Base-by-base conservation (phyloP, 306 rosid genomes). In the Quercus dentata region DNA sequence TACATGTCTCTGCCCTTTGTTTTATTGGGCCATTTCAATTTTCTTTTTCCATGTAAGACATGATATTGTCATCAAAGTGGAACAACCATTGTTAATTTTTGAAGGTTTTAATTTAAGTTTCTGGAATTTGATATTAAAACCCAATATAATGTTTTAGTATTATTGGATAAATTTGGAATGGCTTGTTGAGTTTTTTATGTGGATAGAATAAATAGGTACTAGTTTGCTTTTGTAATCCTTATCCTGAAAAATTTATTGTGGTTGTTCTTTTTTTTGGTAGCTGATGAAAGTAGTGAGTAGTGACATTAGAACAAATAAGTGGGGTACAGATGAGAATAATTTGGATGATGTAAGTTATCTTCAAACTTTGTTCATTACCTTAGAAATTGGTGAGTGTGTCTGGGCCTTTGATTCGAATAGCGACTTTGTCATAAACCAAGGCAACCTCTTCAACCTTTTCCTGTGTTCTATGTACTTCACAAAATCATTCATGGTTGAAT, bases 161-260 rank as follows among this genome's bases (percentile, higher is more conserved):
- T 18, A 5, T 14, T 31, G 71, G 79, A 33, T 51, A 74, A 61
- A 61, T 5, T 49, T 49, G 54, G 54, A 49, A 49, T 49, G 54
- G 3, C 54, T 7, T 38, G 11, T 38, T 2, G 3, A 52, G 73
- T 55, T 57, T 14, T 44, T 25, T 80, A 58, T 77, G 86, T 76
- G 85, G 85, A 82, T 82, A 58, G 56, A 62, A 64, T 71, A 59
- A 27, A 17, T 82, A 74, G 64, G 11, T 38, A 7, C 11, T 83
- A 85, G 41, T 19, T 58, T 86, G 44, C 71, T 23, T 17, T 67
- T 71, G 41, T 76, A 65, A 76, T 46, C 83, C 71, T 73, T 71
- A 14, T 74, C 20, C 21, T 51, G 74, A 75, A 76, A 58, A 61
- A 0, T 68, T 75, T 76, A 74, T 21, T 61, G 83, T 83, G 83